Conservation (phyloP, 2,329 filamentous ascomycete species). For the Cordyceps javanica region DNA sequence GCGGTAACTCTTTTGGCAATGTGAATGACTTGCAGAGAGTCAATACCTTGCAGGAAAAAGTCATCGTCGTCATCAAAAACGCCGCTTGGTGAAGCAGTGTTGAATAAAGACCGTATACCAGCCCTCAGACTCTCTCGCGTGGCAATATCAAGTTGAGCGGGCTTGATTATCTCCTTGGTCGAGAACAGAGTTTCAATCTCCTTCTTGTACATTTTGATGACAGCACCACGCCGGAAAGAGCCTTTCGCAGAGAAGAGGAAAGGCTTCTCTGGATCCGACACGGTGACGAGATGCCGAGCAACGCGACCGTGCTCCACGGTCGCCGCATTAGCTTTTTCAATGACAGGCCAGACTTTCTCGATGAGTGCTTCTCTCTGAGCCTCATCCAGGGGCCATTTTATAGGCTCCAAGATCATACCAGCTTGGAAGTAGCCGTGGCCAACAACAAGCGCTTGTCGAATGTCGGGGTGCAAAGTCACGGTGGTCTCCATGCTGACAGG, state of each 20-base stretch:
- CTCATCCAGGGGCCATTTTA: slow-evolving; percentile 20
- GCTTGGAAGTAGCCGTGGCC: slow-evolving; percentile 41
- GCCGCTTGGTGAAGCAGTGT: slow-evolving; percentile 13
- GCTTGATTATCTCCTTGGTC: slow-evolving; percentile 17
- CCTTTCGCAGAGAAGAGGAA: slow-evolving; percentile 41
- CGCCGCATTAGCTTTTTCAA: slow-evolving; percentile 36
- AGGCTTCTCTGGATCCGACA: slow-evolving; percentile 35
- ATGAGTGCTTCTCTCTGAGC: slow-evolving; percentile 26
- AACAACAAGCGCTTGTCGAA: slow-evolving; percentile 39
- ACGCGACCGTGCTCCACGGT: slow-evolving; percentile 42
- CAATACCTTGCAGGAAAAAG: slow-evolving; percentile 33
- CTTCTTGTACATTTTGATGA: slow-evolving; percentile 34
- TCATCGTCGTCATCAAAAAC: slow-evolving; percentile 23
- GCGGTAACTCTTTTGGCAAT: slow-evolving; percentile 17
- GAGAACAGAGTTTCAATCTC: slow-evolving; percentile 39
- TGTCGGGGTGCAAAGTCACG: slow-evolving; percentile 30
- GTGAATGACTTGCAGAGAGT: slow-evolving; percentile 33
- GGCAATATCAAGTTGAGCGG: slow-evolving; percentile 17
- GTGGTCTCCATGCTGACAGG: slow-evolving; percentile 35
- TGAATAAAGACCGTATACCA: slow-evolving; percentile 21
- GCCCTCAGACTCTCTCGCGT: slow-evolving; percentile 19
- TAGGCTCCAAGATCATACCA: slow-evolving; percentile 41
- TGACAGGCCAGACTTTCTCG: slow-evolving; percentile 36
- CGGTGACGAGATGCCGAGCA: slow-evolving; percentile 29
- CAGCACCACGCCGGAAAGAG: slow-evolving; percentile 35